Evolutionary conservation across 176 grass and related monocot species (phyloP).

Genomic region (Puccinellia tenuiflora): DNA sequence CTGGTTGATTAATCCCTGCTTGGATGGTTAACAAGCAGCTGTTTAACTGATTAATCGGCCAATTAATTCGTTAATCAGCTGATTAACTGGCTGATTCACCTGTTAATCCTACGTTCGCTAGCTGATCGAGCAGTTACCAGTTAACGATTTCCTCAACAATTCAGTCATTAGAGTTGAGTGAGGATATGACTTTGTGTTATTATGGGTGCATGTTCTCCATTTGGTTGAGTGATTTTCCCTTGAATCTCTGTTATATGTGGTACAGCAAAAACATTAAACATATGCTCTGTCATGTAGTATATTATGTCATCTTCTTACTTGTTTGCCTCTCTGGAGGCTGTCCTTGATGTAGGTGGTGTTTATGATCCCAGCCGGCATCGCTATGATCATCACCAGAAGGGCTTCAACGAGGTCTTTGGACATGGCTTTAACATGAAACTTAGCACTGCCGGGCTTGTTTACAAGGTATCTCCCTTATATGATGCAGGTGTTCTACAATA

Average conservation of each 20-base stretch:
- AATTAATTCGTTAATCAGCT: no score
- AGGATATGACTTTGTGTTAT: background rate
- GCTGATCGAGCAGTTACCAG: no score
- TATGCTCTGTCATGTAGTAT: background rate
- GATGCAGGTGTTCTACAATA: background rate
- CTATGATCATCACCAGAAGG: conserved; percentile 99
- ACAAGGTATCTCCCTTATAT: conserved; percentile 63
- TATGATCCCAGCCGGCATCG: conserved; percentile 77
- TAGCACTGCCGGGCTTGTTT: conserved; percentile 97
- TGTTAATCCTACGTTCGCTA: no score
- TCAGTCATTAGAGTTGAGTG: background rate
- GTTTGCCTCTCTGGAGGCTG: conserved; percentile 35
- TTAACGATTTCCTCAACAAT: no score
- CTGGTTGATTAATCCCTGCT: no score
- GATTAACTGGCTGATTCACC: no score
- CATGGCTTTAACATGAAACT: conserved; percentile 96
- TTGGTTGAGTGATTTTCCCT: background rate
- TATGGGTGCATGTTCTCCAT: background rate
- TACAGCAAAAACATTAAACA: background rate
- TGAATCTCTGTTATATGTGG: background rate
- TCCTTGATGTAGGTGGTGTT: conserved; percentile 94
- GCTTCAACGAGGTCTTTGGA: conserved; percentile 85
- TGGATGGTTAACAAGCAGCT: no score
- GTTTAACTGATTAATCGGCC: no score
- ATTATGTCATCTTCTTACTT: background rate